Percentiles rank a stretch among this genome's conserved stretches.
Evolutionary conservation across 495 filamentous ascomycete species (phyloP).

Genomic region (Filosporella fistucella): DNA sequence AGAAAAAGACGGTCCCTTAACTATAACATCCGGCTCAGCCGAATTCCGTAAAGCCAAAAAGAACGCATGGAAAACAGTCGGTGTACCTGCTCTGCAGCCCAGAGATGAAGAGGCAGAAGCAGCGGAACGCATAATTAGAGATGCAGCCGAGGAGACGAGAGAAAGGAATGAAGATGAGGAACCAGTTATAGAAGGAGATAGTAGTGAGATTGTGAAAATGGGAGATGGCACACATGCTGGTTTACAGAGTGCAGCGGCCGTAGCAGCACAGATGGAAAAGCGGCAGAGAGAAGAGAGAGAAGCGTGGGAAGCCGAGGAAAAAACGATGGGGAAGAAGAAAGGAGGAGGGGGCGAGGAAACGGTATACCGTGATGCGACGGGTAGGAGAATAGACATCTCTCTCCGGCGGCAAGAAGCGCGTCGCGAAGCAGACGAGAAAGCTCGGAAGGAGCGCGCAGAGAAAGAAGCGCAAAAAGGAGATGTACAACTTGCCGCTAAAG

Average conservation of each 20-base stretch:
- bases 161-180: constrained; percentile 46
- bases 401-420: constrained; percentile 86
- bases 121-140: constrained; percentile 80
- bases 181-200: constrained; percentile 33
- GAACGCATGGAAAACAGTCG: constrained; percentile 71
- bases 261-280: constrained; percentile 65
- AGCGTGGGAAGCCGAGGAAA: constrained; percentile 38
- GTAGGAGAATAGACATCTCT: constrained; percentile 82
- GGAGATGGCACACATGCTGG: constrained; percentile 81
- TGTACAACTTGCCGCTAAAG: constrained; percentile 64
- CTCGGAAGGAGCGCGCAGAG: constrained; percentile 53
- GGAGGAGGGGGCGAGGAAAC: constrained; percentile 56
- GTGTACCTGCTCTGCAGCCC: constrained; percentile 39
- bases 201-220: constrained; percentile 54
- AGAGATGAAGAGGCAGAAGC: constrained; percentile 49
- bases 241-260: constrained; percentile 74
- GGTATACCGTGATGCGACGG: constrained; percentile 90
- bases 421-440: constrained; percentile 66
- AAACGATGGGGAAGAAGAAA: constrained; percentile 37
- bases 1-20: constrained; percentile 31
- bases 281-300: constrained; percentile 38
- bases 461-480: constrained; percentile 72
- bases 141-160: constrained; percentile 60
- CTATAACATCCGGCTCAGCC: constrained; percentile 36
- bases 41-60: constrained; percentile 79